Conservation (phyloP, 2,329 filamentous ascomycete genomes). For the Ophiostoma sp. region DNA sequence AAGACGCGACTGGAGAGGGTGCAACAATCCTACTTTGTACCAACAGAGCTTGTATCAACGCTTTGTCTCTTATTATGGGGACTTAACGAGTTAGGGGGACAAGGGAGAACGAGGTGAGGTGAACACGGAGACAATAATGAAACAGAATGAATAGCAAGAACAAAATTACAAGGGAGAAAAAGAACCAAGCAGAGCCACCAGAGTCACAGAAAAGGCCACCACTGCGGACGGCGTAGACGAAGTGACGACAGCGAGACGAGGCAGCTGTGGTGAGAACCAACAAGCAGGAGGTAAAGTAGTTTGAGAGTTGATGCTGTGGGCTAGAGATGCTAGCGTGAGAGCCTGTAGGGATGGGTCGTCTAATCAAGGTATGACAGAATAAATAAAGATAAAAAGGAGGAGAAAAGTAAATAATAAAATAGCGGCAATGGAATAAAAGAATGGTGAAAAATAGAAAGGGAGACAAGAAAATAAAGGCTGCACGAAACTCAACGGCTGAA, state of each 20-base stretch:
- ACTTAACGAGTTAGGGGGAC: not conserved
- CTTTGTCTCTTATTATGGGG: not conserved
- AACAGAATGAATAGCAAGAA: not conserved
- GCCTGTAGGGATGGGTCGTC: not conserved
- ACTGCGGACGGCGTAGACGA: not conserved
- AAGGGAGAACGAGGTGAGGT: not conserved
- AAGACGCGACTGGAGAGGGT: not conserved
- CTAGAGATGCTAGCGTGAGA: not conserved
- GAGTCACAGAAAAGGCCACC: not conserved
- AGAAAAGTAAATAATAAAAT: not conserved
- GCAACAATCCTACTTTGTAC: not conserved
- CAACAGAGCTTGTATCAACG: constrained; percentile 13
- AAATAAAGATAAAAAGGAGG: not conserved
- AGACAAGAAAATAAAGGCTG: constrained; percentile 10
- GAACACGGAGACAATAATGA: not conserved
- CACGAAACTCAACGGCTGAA: constrained; percentile 8
- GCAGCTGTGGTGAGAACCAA: constrained; percentile 14
- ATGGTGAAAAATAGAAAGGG: not conserved
- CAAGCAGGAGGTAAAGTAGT: not conserved
- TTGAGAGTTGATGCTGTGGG: not conserved
- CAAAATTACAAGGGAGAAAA: not conserved
- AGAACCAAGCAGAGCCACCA: not conserved
- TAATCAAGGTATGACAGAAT: not conserved
- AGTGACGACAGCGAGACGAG: not conserved
- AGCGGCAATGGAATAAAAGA: not conserved